Evolutionary conservation across 2,329 filamentous ascomycete species (phyloP), one percentile per base, ranked within the genome.

Genomic region (Pyrenochaeta sp.): DNA sequence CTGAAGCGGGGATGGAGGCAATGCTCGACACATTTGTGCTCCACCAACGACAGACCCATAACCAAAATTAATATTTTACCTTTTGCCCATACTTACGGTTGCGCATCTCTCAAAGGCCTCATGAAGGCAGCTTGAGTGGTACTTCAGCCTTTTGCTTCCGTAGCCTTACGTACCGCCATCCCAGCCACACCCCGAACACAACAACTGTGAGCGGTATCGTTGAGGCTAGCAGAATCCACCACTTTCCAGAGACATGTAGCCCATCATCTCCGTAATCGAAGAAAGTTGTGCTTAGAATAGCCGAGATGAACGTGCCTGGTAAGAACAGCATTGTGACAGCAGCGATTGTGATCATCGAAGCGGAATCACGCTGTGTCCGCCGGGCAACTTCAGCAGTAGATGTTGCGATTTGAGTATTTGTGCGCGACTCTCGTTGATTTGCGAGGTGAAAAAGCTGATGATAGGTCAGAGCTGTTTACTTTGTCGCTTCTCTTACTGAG

Each of bases 321-420:
- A 72, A 50, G 28, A 71, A 72, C 1, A 71, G 13, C 66, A 71
- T 67, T 0, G 69, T 72, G 0, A 72, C 60, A 2, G 66, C 65
- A 1, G 69, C 69, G 27, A 69, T 64, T 1, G 67, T 72, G 48
- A 69, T 72, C 69, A 71, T 72, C 1, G 69, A 69, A 2, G 66
- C 61, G 0, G 69, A 71, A 48, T 72, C 69, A 8, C 65, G 65
- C 39, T 65, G 65, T 0, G 67, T 68, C 39, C 65, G 64, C 25
- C 67, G 58, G 5, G 66, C 66, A 5, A 70, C 59, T 22, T 58
- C 60, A 3, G 67, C 64, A 1, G 61, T 68, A 5, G 64, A 62
- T 2, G 52, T 46, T 7, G 67, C 66, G 13, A 67, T 72, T 13
- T 68, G 37, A 6, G 55, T 66, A 49, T 51, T 66, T 15, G 59